phyloP scores from a whole-genome alignment of 108 stramenopile species.

The Cyclotella baltica region DNA sequence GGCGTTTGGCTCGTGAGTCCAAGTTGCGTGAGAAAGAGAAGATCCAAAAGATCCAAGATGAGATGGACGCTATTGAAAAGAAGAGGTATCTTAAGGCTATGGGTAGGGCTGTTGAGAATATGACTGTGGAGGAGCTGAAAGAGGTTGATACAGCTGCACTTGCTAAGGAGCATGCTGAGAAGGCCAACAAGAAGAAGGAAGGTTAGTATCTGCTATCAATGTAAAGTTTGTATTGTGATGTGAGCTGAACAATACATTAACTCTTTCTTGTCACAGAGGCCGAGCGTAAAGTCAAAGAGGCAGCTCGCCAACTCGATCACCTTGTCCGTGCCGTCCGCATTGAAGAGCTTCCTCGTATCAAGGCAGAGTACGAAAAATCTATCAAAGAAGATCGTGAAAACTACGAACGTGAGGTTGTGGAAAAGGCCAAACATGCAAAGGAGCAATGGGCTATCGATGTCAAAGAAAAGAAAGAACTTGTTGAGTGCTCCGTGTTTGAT shows the following conservation, averaged over 20 bases:
- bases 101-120: conserved; percentile 88
- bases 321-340: conserved; percentile 94
- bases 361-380: conserved; percentile 76
- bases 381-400: conserved; percentile 70
- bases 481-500: conserved; percentile 64
- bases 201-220: background rate
- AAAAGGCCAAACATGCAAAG: conserved; percentile 73
- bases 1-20: conserved; percentile 80
- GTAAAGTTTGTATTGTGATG: background rate
- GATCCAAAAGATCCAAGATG: conserved; percentile 88
- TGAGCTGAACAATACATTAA: background rate
- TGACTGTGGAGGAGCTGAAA: conserved; percentile 83
- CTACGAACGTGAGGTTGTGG: conserved; percentile 77
- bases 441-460: conserved; percentile 81
- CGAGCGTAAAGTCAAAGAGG: conserved; percentile 86
- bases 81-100: conserved; percentile 76
- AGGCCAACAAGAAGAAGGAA: conserved; percentile 91
- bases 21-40: conserved; percentile 88
- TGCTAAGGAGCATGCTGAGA: conserved; percentile 86
- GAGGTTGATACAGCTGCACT: conserved; percentile 75
- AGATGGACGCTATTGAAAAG: conserved; percentile 89
- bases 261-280: conserved; percentile 50
- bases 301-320: conserved; percentile 91
- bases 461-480: conserved; percentile 66
- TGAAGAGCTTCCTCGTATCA: conserved; percentile 91